Base-by-base conservation (phyloP, 257 asterid genomes). In the Nyctanthes arbortristis region DNA sequence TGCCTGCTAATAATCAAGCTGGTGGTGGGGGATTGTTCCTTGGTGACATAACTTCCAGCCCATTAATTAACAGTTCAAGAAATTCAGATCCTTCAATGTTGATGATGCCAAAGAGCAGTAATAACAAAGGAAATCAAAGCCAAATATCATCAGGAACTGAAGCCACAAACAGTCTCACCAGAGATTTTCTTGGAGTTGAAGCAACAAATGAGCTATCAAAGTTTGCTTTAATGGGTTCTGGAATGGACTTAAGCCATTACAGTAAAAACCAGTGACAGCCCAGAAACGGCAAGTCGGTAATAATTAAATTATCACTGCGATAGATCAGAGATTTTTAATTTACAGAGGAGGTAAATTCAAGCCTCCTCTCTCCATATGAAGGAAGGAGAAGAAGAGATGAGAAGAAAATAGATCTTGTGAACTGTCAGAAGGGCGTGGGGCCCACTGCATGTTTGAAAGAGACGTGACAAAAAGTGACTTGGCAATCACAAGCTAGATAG, bases 161-260 rank as follows among this genome's bases (percentile, higher is more conserved):
- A 43, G 85, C 47, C 16, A 88, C 84, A 67, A 80, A 80, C 37
- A 64, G 87, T 65, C 62, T 85, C 14, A 91, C 97, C 0, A 79
- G 97, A 35, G 96, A 91, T 79, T 91, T 91, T 61, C 86, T 91
- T 2, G 96, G 97, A 18, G 96, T 88, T 11, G 92, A 91, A 22
- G 70, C 85, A 80, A 59, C 85, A 81, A 16, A 71, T 20, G 87
- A 90, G 54, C 52, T 86, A n/a, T 84, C 75, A 9, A 84, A 82
- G 67, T 88, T 87, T 43, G 79, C 80, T 28, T 73, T 84, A 2
- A 71, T 73, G 67, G 69, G 68, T 12, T 63, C 87, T 5, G 68
- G 79, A 3, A 73, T 82, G 85, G 81, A 78, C 25, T 83, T 82
- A 82, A 40, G 80, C 57, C 81, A 73, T 63, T 83, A 73, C 68